Percentiles rank a stretch among this genome's conserved stretches.
Conservation (phyloP, 2,329 filamentous ascomycete species). For the Chrysoporthe puriensis region DNA sequence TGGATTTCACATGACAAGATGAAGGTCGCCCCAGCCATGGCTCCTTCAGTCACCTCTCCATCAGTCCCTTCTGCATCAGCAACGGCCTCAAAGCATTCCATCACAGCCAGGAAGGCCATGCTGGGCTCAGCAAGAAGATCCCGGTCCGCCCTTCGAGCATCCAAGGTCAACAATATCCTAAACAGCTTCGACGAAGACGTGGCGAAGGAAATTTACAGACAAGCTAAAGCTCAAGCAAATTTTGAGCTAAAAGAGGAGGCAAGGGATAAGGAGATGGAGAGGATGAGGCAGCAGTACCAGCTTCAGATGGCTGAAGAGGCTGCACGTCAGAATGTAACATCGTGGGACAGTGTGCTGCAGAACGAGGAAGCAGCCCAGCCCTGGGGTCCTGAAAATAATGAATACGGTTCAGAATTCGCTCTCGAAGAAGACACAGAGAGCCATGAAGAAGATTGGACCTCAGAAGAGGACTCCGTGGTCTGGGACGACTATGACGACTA, state of each 20-base stretch:
- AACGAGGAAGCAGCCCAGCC: background rate
- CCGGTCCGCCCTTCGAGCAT: background rate
- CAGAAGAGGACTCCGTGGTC: background rate
- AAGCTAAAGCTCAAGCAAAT: background rate
- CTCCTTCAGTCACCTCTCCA: background rate
- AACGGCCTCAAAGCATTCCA: background rate
- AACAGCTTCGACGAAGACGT: background rate
- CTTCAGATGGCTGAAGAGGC: background rate
- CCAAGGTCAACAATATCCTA: constrained; percentile 1
- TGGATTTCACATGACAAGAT: background rate
- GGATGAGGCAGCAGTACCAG: background rate
- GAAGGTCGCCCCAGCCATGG: background rate
- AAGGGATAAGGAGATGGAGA: background rate
- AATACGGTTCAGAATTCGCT: no score
- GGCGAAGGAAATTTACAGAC: background rate
- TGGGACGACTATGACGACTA: constrained; percentile 4
- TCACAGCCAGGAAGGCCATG: constrained; percentile 1
- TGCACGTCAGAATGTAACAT: background rate
- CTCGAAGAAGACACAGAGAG: background rate
- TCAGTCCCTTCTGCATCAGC: background rate
- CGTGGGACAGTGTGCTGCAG: background rate
- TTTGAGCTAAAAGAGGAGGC: background rate
- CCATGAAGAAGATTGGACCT: background rate
- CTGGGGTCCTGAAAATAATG: background rate
- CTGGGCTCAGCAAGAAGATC: background rate